A percentile compares a stretch with the other conserved stretches of the same genome.
Evolutionary conservation across 2,329 filamentous ascomycete species (phyloP).

Genomic region (Talaromyces sp.): DNA sequence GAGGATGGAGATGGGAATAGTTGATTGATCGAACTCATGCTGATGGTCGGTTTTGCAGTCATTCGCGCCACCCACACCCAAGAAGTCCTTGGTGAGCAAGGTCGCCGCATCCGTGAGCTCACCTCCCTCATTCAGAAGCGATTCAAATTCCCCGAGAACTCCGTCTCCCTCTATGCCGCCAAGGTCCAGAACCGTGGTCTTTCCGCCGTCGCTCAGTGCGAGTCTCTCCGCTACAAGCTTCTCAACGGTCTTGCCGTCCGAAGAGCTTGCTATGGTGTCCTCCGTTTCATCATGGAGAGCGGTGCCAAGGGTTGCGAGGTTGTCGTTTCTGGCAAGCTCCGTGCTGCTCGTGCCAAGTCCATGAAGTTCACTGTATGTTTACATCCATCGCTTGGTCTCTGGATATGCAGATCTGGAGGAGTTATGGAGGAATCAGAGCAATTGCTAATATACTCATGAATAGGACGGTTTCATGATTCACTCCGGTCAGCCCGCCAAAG

Average conservation of each 20-base stretch:
- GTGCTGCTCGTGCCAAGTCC: slow-evolving; percentile 97
- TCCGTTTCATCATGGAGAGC: slow-evolving; percentile 99
- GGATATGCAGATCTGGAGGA: neutral
- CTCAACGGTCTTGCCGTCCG: slow-evolving; percentile 99
- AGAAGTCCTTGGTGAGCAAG: slow-evolving; percentile 99
- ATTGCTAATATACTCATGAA: neutral
- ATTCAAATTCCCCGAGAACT: slow-evolving; percentile 99
- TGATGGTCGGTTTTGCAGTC: slow-evolving; percentile 51
- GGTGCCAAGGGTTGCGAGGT: slow-evolving; percentile 99
- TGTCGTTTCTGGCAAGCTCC: slow-evolving; percentile 97
- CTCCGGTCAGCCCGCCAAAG: slow-evolving; percentile 98
- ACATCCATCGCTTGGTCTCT: neutral
- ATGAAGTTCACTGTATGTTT: slow-evolving; percentile 98
- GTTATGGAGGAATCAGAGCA: neutral
- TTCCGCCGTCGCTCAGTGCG: slow-evolving; percentile 99
- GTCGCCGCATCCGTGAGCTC: slow-evolving; percentile 98
- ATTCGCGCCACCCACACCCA: slow-evolving; percentile 99
- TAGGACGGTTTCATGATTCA: slow-evolving; percentile 99
- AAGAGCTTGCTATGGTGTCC: slow-evolving; percentile 98
- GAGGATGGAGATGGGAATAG: neutral
- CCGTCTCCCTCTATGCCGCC: slow-evolving; percentile 98
- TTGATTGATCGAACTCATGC: slow-evolving; percentile 23
- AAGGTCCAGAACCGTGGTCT: slow-evolving; percentile 99
- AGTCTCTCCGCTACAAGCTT: slow-evolving; percentile 99
- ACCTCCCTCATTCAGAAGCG: slow-evolving; percentile 99